phyloP scores from a whole-genome alignment of 108 stramenopile genomes.

The Skeletonema menzelii region DNA sequence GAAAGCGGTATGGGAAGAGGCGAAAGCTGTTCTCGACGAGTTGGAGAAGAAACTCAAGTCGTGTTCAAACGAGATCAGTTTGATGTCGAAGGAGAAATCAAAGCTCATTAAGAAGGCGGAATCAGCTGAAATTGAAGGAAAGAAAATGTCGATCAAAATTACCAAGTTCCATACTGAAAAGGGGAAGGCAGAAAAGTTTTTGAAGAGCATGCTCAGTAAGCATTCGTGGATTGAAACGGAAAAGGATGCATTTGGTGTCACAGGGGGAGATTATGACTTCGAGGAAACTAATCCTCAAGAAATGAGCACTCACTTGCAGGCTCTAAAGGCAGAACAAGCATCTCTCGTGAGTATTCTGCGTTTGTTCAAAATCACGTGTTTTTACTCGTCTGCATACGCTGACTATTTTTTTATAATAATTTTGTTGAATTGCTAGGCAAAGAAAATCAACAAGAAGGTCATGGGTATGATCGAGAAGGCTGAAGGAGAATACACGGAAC shows the following conservation, averaged over 20 bases:
- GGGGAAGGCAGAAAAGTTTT: slow-evolving; percentile 65
- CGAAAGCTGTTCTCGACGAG: slow-evolving; percentile 62
- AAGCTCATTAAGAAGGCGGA: slow-evolving; percentile 68
- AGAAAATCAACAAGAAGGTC: slow-evolving; percentile 99
- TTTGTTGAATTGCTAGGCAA: slow-evolving; percentile 50
- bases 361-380: background rate
- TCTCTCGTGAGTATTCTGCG: slow-evolving; percentile 56
- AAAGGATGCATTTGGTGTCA: slow-evolving; percentile 91
- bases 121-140: slow-evolving; percentile 79
- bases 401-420: background rate
- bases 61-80: slow-evolving; percentile 76
- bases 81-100: slow-evolving; percentile 57
- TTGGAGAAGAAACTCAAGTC: slow-evolving; percentile 70
- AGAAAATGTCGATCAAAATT: slow-evolving; percentile 81
- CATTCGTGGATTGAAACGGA: slow-evolving; percentile 96
- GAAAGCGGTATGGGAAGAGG: slow-evolving; percentile 77
- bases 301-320: slow-evolving; percentile 68
- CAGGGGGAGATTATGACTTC: slow-evolving; percentile 97
- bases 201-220: slow-evolving; percentile 70
- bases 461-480: slow-evolving; percentile 99
- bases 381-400: slow-evolving; percentile 1
- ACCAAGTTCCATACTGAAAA: slow-evolving; percentile 76
- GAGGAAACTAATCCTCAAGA: slow-evolving; percentile 63
- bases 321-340: slow-evolving; percentile 82
- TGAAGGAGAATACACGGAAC: slow-evolving; percentile 97